Evolutionary conservation across 306 rosid genomes (phyloP), one percentile per base, ranked within the genome.

Genomic region (Quercus suber): DNA sequence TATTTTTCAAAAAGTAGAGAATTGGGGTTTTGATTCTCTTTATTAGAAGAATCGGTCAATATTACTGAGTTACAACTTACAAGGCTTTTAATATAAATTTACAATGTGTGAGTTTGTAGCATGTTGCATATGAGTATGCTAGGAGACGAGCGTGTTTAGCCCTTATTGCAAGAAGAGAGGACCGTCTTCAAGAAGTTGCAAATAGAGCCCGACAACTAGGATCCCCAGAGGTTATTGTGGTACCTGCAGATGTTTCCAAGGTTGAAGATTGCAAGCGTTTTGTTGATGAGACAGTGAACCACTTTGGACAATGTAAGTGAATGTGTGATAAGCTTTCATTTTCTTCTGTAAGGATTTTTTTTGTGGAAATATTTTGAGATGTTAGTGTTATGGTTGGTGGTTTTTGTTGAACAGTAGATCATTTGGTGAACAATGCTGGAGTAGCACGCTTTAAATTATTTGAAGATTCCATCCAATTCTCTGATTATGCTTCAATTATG

Each of bases 71-170:
- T 28, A 28, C 30, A 28, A 28, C 30, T 28, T 28, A 28, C 30
- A 28, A 28, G 30, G 30, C 3, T 28, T 28, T 28, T 28, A 28
- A 28, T 28, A 28, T 28, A 28, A 28, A 28, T 28, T 28, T 28
- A 28, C 30, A 28, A 28, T 28, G 30, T 70, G 43, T 37, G 43
- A 37, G 55, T 49, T 7, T 23, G 70, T 77, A 80, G 85, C 85
- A 89, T 76, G 31, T 89, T 58, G 90, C 90, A 13, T 86, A 82
- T 73, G 87, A 89, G 76, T 89, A 84, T 63, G 89, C 73, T 1
- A 82, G 57, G 21, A 89, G 81, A 79, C 90, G 89, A 41, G 88
- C 90, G 14, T 35, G 81, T 51, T 81, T 84, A 37, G 85, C 87
- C 5, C 84, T 82, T 73, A 84, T 78, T 49, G 90, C 87, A 2